Conservation (phyloP, 495 filamentous ascomycete species). For the Penicillium egyptiacum region DNA sequence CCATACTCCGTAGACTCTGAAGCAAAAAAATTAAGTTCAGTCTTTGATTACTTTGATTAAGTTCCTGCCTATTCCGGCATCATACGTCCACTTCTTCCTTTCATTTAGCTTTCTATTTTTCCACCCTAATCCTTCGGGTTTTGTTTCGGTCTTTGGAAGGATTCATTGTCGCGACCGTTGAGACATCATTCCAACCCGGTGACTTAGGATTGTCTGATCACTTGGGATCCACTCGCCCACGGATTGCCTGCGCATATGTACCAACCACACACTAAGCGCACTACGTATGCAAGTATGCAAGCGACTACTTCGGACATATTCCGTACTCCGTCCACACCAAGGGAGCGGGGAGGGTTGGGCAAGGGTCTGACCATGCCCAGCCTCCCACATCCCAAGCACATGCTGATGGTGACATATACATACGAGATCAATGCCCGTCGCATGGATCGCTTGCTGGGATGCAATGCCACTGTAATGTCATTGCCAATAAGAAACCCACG, state of each 20-base stretch:
- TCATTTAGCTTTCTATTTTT: not conserved
- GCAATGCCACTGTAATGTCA: not conserved
- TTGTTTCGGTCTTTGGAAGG: not conserved
- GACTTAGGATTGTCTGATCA: not conserved
- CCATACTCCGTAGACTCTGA: not conserved
- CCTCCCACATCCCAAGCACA: not conserved
- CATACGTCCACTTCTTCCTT: constrained; percentile 4
- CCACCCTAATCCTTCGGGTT: not conserved
- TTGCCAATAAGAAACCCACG: not conserved
- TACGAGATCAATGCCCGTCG: constrained; percentile 2
- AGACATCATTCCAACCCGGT: not conserved
- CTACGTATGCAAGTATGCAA: not conserved
- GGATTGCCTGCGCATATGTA: too few species aligned
- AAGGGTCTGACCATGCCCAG: constrained; percentile 3
- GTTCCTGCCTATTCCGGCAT: constrained; percentile 6
- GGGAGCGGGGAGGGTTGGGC: not conserved
- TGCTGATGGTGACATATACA: not conserved
- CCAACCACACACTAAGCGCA: not conserved
- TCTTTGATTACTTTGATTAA: constrained; percentile 3
- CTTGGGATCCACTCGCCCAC: constrained; percentile 1
- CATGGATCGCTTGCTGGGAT: constrained; percentile 1
- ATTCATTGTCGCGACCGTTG: constrained; percentile 2
- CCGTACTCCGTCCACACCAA: not conserved
- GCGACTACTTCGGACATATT: not conserved
- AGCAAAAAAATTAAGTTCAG: constrained; percentile 1